Evolutionary conservation across 768 basidiomycete genomes (phyloP).

Genomic region (Lentinula detonsa): DNA sequence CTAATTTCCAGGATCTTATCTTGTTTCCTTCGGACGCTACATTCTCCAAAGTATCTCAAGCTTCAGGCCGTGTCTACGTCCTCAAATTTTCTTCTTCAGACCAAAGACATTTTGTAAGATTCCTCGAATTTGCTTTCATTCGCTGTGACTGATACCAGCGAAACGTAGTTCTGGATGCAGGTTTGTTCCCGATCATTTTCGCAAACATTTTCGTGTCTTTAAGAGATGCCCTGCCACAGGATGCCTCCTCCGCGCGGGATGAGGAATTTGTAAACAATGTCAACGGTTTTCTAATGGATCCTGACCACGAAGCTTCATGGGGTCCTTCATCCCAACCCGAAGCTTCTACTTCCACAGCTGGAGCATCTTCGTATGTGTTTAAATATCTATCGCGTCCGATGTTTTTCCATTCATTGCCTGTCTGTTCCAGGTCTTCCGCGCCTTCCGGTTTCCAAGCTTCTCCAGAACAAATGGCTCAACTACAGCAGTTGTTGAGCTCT

Average conservation of each 20-base stretch:
- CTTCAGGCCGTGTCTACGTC: slow-evolving; percentile 73
- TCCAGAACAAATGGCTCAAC: slow-evolving; percentile 62
- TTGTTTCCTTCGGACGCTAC: slow-evolving; percentile 83
- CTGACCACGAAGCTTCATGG: slow-evolving; percentile 60
- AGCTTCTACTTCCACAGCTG: slow-evolving; percentile 39
- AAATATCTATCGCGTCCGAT: slow-evolving; percentile 22
- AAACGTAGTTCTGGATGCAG: slow-evolving; percentile 80
- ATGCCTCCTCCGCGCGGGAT: slow-evolving; percentile 61
- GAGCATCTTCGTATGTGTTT: slow-evolving; percentile 20
- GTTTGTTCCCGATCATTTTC: slow-evolving; percentile 25
- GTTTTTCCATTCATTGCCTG: neutral
- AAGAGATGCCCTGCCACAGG: slow-evolving; percentile 30
- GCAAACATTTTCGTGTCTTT: neutral
- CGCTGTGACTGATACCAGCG: neutral
- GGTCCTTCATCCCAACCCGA: slow-evolving; percentile 30
- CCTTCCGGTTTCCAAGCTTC: slow-evolving; percentile 34
- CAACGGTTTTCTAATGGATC: slow-evolving; percentile 64
- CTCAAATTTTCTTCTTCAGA: slow-evolving; percentile 90
- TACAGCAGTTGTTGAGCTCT: slow-evolving; percentile 47
- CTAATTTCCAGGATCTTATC: slow-evolving; percentile 62
- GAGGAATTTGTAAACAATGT: slow-evolving; percentile 69
- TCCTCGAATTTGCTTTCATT: neutral
- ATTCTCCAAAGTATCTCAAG: slow-evolving; percentile 69
- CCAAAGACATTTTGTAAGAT: slow-evolving; percentile 79
- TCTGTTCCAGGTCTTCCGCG: slow-evolving; percentile 3